Evolutionary conservation across 306 rosid species (phyloP).

Genomic region (Fragaria nilgerrensis): DNA sequence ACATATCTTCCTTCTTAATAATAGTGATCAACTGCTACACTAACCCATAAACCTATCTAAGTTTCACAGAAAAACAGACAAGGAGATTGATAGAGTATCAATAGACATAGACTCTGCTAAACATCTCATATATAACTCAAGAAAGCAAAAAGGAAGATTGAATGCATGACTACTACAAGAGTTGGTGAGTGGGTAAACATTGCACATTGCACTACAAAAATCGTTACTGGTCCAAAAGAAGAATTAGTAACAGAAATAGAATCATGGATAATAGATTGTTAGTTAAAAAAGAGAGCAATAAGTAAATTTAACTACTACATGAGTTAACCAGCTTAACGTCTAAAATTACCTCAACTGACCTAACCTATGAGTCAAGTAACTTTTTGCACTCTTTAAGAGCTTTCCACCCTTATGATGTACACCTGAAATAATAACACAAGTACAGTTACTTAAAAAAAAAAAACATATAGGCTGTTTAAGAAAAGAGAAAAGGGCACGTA

Average conservation of each 20-base stretch:
- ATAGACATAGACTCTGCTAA: not conserved
- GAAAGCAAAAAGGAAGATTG: not conserved
- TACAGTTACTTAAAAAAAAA: not conserved
- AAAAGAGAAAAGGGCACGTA: not conserved
- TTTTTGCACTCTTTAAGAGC: conserved; percentile 26
- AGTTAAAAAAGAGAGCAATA: not conserved
- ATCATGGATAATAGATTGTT: not conserved
- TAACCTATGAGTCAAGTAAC: conserved; percentile 8
- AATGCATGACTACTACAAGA: not conserved
- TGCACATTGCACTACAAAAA: not conserved
- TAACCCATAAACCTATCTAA: not conserved
- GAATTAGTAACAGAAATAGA: not conserved
- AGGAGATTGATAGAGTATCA: not conserved
- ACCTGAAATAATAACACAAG: conserved; percentile 44
- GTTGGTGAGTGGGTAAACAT: not conserved
- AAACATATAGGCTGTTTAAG: not conserved
- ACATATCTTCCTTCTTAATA: not conserved
- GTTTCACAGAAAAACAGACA: not conserved
- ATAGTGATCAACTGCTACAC: not conserved
- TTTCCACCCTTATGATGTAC: conserved; percentile 53
- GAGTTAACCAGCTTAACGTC: too few species aligned
- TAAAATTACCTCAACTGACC: conserved; percentile 29
- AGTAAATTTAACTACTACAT: not conserved
- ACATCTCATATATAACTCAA: not conserved
- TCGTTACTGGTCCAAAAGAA: not conserved